Base-by-base conservation (phyloP, 2,329 filamentous ascomycete genomes). In the Alternaria solani region DNA sequence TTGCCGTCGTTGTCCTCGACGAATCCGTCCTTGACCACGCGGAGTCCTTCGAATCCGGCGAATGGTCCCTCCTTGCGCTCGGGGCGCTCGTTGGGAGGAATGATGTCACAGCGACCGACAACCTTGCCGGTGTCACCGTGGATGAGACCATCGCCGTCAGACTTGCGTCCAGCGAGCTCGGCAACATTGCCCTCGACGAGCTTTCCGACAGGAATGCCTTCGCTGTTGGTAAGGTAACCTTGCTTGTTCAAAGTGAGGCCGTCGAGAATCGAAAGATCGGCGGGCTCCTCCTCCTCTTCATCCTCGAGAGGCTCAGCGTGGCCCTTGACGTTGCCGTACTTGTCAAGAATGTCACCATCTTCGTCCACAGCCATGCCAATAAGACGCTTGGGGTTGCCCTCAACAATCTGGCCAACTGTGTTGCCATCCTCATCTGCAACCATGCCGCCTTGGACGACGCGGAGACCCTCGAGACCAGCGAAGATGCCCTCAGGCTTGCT, bases 1-100 rank as follows among this genome's bases (percentile, higher is more conserved):
- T 91, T 88, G 36, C 90, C 91, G 84, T 96, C 84, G 85, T 89
- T 77, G 87, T 97, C 85, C 83, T 96, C 85, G 41, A 92, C 83
- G 61, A 87, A 89, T 53, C 89, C 89, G 41, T 91, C 89, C 77
- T 90, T 91, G 75, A 84, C 84, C 32, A 92, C 87, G 6, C 85
- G 88, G 62, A 88, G 86, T 51, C 87, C 88, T 42, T 85, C 80
- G 23, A 90, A 85, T 68, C 90, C 89, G 14, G 88, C 85, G 72
- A 92, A 92, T 14, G 88, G 88, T 0, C 89, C 89, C 64, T 91
- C 89, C 20, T 83, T 78, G 64, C 82, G 83, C 60, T 79, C 80
- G 62, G 87, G 84, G 46, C 83, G 83, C 74, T 88, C 84, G 55
- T 84, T 81, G 53, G 85, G 81, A 8, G 86, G 86, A 41, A 88